A percentile compares a stretch with the other conserved stretches of the same genome.
phyloP scores from a whole-genome alignment of 192 early-diverging fungal species.

The Coemansia sp. region DNA sequence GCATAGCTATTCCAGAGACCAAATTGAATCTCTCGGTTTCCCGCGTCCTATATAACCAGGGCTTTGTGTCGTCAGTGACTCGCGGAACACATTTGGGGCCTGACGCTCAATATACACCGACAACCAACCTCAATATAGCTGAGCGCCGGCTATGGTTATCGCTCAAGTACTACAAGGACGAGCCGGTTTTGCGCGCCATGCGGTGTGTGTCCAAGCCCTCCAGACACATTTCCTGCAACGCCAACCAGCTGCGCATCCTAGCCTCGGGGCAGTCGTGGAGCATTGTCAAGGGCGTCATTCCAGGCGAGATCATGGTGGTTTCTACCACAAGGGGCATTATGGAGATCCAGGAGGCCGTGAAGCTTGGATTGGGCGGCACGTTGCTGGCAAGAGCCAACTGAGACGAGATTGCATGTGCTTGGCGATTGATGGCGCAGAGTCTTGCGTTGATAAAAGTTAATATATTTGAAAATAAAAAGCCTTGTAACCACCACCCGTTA shows the following conservation, averaged over 20 bases:
- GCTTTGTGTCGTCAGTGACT: constrained; percentile 76
- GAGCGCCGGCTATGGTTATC: constrained; percentile 87
- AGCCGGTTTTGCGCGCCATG: constrained; percentile 78
- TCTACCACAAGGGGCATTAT: constrained; percentile 82
- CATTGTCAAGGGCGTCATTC: constrained; percentile 76
- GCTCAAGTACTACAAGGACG: constrained; percentile 86
- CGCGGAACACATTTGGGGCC: constrained; percentile 78
- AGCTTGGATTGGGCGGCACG: constrained; percentile 81
- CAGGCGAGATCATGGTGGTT: constrained; percentile 90
- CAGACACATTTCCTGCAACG: constrained; percentile 71
- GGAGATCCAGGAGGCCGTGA: constrained; percentile 86
- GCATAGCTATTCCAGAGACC: constrained; percentile 83
- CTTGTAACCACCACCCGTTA: no score
- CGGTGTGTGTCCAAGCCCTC: constrained; percentile 81
- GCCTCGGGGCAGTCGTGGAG: constrained; percentile 68
- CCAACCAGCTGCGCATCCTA: constrained; percentile 75
- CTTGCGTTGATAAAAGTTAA: no score
- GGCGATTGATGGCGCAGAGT: no score
- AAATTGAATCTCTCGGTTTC: constrained; percentile 82
- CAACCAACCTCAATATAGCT: constrained; percentile 79
- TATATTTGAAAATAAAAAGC: no score
- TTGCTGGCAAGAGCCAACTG: constrained; percentile 69
- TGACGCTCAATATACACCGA: constrained; percentile 64
- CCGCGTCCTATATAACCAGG: constrained; percentile 87
- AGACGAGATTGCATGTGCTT: no score